Conservation (phyloP, 306 rosid species). For the Urtica urens region DNA sequence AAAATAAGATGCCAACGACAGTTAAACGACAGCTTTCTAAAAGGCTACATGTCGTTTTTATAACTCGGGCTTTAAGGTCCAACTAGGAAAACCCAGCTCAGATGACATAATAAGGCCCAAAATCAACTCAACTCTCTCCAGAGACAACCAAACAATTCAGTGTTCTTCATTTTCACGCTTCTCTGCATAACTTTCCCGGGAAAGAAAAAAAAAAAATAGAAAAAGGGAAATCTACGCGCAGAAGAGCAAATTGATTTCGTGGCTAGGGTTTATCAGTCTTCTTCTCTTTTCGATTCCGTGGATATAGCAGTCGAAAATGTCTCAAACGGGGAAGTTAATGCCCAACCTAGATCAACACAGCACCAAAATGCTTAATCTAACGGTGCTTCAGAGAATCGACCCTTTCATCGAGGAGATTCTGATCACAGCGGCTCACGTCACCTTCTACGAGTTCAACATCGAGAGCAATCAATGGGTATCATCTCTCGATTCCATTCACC, state of each 20-base stretch:
- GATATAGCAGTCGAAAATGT: constrained; percentile 16
- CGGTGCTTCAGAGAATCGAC: constrained; percentile 81
- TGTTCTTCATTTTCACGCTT: constrained; percentile 9
- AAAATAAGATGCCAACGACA: too few relatives aligned
- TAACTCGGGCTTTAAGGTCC: too few relatives aligned
- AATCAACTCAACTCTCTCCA: too few relatives aligned
- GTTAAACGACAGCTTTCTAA: too few relatives aligned
- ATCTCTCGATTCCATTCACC: neutral
- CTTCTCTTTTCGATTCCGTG: neutral
- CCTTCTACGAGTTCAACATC: constrained; percentile 78
- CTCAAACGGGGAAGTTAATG: constrained; percentile 66
- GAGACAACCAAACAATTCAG: neutral
- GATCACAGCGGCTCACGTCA: constrained; percentile 87
- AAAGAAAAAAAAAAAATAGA: too few relatives aligned
- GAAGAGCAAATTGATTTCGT: constrained; percentile 7
- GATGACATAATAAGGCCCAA: too few relatives aligned
- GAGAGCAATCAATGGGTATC: constrained; percentile 76
- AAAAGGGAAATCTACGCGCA: neutral
- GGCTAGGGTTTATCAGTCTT: constrained; percentile 8
- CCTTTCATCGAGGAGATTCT: constrained; percentile 83
- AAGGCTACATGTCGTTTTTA: too few relatives aligned
- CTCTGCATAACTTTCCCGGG: constrained; percentile 21
- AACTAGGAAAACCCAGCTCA: too few relatives aligned
- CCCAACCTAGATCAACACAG: constrained; percentile 84
- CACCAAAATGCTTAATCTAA: constrained; percentile 82